Evolutionary conservation across 345 rosid genomes (phyloP).

Genomic region (Heritiera littoralis): DNA sequence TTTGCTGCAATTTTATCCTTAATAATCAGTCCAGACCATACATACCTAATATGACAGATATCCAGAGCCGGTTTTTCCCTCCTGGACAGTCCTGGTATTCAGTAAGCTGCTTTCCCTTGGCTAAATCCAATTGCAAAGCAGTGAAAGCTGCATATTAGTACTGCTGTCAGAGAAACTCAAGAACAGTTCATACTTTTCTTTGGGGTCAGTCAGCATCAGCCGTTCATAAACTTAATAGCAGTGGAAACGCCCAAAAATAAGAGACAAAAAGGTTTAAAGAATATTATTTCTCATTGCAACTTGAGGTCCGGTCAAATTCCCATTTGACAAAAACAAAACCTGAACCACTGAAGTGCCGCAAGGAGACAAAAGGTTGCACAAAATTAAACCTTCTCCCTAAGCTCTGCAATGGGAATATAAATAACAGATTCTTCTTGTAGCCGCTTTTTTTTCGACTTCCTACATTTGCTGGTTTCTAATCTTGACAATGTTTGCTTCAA

Average conservation of each 20-base stretch:
- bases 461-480: conserved; percentile 39
- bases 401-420: conserved; percentile 72
- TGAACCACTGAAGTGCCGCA: background rate
- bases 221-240: background rate
- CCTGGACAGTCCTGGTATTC: too few relatives aligned
- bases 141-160: background rate
- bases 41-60: too few relatives aligned
- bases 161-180: background rate
- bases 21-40: too few relatives aligned
- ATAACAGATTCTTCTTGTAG: conserved; percentile 46
- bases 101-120: background rate
- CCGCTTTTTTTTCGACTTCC: conserved; percentile 35
- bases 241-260: background rate
- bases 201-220: background rate
- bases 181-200: background rate
- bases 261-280: background rate
- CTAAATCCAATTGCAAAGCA: background rate
- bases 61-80: too few relatives aligned
- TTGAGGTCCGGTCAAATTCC: background rate
- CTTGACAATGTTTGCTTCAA: conserved; percentile 50
- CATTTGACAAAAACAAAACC: background rate
- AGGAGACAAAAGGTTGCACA: background rate
- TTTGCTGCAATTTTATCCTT: too few relatives aligned
- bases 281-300: conserved; percentile 2
- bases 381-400: conserved; percentile 54